Percentiles rank a stretch among this genome's conserved stretches.
Evolutionary conservation across 2,329 filamentous ascomycete species (phyloP).

Genomic region (Diaporthe sp.): DNA sequence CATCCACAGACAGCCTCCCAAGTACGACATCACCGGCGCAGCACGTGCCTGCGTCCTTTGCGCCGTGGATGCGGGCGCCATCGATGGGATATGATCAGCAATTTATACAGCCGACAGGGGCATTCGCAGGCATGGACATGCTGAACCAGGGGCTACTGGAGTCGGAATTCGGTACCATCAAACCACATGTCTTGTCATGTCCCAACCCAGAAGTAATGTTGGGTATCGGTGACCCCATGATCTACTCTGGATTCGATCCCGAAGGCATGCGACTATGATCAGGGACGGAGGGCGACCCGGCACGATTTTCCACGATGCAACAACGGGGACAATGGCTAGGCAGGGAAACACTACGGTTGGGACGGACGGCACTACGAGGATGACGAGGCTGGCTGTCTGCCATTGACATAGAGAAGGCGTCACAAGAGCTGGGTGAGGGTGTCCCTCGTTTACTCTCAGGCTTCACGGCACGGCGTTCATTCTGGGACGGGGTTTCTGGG

Average conservation of each 20-base stretch:
- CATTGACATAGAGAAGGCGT: conserved; percentile 34
- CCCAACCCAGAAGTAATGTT: conserved; percentile 70
- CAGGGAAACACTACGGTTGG: neutral
- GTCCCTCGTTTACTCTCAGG: neutral
- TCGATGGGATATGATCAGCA: conserved; percentile 55
- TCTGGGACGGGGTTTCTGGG: neutral
- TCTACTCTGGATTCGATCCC: conserved; percentile 66
- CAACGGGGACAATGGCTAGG: neutral
- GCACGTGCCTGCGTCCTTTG: conserved; percentile 42
- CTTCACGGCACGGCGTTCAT: conserved; percentile 30
- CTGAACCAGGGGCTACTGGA: conserved; percentile 66
- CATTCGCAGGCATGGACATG: conserved; percentile 61
- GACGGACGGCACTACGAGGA: conserved; percentile 4
- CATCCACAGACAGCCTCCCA: conserved; percentile 48
- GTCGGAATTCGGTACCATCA: conserved; percentile 67
- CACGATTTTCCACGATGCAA: neutral
- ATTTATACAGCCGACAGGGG: conserved; percentile 58
- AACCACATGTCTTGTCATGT: conserved; percentile 68
- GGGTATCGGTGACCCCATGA: conserved; percentile 71
- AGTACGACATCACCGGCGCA: conserved; percentile 51
- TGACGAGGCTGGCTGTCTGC: neutral
- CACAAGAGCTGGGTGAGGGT: neutral
- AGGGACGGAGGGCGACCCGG: neutral
- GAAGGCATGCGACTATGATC: conserved; percentile 58
- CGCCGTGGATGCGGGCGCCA: conserved; percentile 39